A percentile compares a stretch with the other conserved stretches of the same genome.
These are phyloP conservation scores for Dipodascus geniculatus DNA, from an alignment of 805 yeast species.

Conservation along the genomic window DNA sequence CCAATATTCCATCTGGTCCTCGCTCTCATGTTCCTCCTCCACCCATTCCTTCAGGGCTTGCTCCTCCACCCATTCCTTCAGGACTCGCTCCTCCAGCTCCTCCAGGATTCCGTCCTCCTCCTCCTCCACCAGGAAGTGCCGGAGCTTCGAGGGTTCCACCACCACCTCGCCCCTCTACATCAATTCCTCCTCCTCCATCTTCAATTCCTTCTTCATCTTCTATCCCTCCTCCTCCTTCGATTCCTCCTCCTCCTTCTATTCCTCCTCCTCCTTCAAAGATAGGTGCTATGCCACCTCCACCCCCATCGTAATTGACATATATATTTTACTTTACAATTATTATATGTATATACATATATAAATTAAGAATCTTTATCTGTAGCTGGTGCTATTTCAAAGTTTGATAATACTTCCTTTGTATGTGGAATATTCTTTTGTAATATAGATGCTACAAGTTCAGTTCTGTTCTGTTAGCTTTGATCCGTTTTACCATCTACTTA, in stretches of 20 bases:
- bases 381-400: too few species aligned
- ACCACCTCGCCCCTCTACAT: constrained; percentile 4
- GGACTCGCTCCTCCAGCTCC: constrained; percentile 2
- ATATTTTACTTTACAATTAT: constrained; percentile 9
- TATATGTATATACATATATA: too few species aligned
- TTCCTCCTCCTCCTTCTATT: constrained; percentile 9
- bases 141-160: background rate
- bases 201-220: constrained; percentile 7
- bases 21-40: constrained; percentile 4
- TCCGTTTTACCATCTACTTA: constrained; percentile 1
- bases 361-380: background rate
- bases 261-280: constrained; percentile 9
- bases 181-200: constrained; percentile 7
- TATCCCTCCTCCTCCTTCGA: constrained; percentile 11
- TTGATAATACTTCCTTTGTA: background rate
- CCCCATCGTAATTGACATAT: constrained; percentile 7
- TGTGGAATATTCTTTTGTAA: constrained; percentile 9
- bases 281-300: constrained; percentile 8
- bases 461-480: background rate
- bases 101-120: constrained; percentile 8
- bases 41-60: constrained; percentile 1
- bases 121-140: constrained; percentile 7
- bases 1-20: constrained; percentile 8
- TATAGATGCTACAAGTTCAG: background rate
- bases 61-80: constrained; percentile 3